Conservation (phyloP, 306 rosid species). For the Cucurbita moschata region DNA sequence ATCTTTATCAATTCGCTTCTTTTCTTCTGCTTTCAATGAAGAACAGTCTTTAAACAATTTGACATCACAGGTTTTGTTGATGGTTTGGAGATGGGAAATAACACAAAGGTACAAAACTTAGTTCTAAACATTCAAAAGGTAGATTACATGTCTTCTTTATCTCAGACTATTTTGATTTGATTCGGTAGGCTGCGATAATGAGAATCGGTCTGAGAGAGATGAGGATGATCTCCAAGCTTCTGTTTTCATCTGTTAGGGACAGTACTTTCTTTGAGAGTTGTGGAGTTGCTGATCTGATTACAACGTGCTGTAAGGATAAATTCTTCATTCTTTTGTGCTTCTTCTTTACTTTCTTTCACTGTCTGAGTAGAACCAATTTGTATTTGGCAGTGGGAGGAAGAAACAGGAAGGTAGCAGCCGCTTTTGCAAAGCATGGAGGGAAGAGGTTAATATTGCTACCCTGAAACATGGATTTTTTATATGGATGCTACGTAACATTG, state of each 20-base stretch:
- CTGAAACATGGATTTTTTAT: not conserved
- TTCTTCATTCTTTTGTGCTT: not conserved
- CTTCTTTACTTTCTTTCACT: not conserved
- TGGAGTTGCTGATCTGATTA: slow-evolving; percentile 90
- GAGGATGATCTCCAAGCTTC: slow-evolving; percentile 61
- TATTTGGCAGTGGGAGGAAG: slow-evolving; percentile 85
- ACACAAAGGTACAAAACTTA: slow-evolving; percentile 47
- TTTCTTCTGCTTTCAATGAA: slow-evolving; percentile 8
- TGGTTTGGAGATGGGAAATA: slow-evolving; percentile 94
- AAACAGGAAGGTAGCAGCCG: slow-evolving; percentile 87
- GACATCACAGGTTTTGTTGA: slow-evolving; percentile 72
- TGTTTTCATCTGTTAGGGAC: slow-evolving; percentile 74
- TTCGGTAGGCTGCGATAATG: slow-evolving; percentile 81
- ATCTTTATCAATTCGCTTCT: not conserved
- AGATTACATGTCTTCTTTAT: not conserved
- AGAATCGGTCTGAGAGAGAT: slow-evolving; percentile 77
- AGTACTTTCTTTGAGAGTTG: slow-evolving; percentile 89
- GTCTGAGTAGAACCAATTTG: not conserved
- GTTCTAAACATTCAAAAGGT: not conserved
- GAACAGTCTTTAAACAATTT: slow-evolving; percentile 10
- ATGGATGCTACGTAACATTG: not conserved
- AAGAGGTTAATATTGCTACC: slow-evolving; percentile 37
- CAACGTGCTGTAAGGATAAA: slow-evolving; percentile 71
- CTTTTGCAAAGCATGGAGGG: slow-evolving; percentile 63
- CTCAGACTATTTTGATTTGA: slow-evolving; percentile 1